Conservation (phyloP, 2,329 filamentous ascomycete genomes). For the Venturia asperata region DNA sequence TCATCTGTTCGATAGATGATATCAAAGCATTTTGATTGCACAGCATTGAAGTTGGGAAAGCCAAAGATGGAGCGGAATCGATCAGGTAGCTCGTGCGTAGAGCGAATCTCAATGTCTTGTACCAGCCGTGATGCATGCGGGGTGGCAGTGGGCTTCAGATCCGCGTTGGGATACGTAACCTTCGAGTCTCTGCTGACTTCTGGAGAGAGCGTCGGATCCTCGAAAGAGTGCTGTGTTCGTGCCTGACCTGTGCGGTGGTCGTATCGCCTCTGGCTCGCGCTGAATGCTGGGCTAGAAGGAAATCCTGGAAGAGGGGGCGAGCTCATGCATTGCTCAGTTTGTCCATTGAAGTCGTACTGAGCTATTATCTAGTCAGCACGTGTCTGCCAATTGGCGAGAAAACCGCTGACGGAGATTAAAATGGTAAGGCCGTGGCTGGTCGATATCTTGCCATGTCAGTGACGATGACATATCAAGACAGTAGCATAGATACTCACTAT, state of each 20-base stretch:
- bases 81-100: conserved; percentile 58
- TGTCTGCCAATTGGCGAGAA: conserved; percentile 18
- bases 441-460: neutral
- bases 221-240: neutral
- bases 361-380: conserved; percentile 24
- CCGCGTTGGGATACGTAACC: neutral
- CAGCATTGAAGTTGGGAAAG: conserved; percentile 70
- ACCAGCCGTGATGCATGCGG: conserved; percentile 38
- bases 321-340: conserved; percentile 20
- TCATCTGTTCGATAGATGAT: conserved; percentile 59
- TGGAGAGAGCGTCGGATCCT: neutral
- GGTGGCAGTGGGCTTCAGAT: conserved; percentile 17
- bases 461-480: neutral
- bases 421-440: neutral
- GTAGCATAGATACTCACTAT: neutral
- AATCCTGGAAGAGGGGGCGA: conserved; percentile 20
- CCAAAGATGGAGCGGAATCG: conserved; percentile 62
- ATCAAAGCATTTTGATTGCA: conserved; percentile 73
- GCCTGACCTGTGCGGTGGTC: neutral
- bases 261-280: conserved; percentile 30
- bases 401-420: neutral
- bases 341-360: conserved; percentile 27
- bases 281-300: conserved; percentile 37
- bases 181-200: neutral
- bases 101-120: conserved; percentile 55